Percentiles rank a stretch among this genome's conserved stretches.
phyloP scores from a whole-genome alignment of 2,329 filamentous ascomycete genomes.

The Xylariaceae sp. region DNA sequence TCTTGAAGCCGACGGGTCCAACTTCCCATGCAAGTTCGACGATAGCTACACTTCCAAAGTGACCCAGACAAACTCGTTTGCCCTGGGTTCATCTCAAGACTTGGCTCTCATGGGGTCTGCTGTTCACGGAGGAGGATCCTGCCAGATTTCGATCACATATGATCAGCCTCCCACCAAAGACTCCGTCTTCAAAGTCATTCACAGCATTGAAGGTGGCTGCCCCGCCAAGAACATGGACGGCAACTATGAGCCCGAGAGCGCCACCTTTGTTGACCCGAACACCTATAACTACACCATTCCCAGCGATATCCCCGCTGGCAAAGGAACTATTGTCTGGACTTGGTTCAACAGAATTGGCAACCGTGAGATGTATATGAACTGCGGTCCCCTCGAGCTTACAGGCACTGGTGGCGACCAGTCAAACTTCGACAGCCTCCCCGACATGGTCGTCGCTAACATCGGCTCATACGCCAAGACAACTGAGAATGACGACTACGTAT shows the following conservation, averaged over 20 bases:
- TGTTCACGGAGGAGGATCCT: slow-evolving; percentile 86
- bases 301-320: slow-evolving; percentile 63
- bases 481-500: slow-evolving; percentile 55
- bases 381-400: slow-evolving; percentile 67
- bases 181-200: slow-evolving; percentile 81
- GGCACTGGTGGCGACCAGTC: slow-evolving; percentile 44
- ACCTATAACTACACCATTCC: slow-evolving; percentile 71
- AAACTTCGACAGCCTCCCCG: slow-evolving; percentile 60
- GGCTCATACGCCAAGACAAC: slow-evolving; percentile 20
- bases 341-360: slow-evolving; percentile 95
- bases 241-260: slow-evolving; percentile 48
- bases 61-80: slow-evolving; percentile 53
- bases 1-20: slow-evolving; percentile 49
- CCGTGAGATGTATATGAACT: slow-evolving; percentile 98
- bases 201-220: slow-evolving; percentile 83
- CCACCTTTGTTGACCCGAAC: slow-evolving; percentile 42
- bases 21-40: slow-evolving; percentile 81
- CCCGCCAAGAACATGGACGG: slow-evolving; percentile 55
- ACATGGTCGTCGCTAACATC: slow-evolving; percentile 74
- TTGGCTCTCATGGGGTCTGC: slow-evolving; percentile 68
- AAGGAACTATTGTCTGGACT: slow-evolving; percentile 83
- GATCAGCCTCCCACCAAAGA: slow-evolving; percentile 63
- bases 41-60: slow-evolving; percentile 39
- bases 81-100: slow-evolving; percentile 56
- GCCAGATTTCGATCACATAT: slow-evolving; percentile 82